These are phyloP conservation scores for Buxus sempervirens DNA, from an alignment of 164 flowering plant species.

Conservation along the genomic window DNA sequence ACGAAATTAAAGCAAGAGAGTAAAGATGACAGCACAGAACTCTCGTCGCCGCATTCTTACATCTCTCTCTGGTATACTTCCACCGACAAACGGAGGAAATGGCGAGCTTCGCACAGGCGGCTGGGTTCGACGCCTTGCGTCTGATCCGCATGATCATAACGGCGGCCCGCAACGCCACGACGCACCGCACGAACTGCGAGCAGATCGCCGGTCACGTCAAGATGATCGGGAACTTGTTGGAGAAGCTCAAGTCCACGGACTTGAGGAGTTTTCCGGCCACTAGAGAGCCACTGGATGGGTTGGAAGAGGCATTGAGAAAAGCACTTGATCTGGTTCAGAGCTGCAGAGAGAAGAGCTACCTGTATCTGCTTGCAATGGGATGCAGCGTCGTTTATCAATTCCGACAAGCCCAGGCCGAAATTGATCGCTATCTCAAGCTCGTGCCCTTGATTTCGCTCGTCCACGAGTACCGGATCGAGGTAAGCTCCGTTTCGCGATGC, in stretches of 20 bases:
- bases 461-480: conserved; percentile 33
- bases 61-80: background rate
- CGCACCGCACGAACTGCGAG: conserved; percentile 41
- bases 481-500: background rate
- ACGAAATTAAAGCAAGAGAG: too few species aligned
- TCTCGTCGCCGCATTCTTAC: too few species aligned
- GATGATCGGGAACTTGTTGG: conserved; percentile 38
- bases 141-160: conserved; percentile 22
- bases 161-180: conserved; percentile 28
- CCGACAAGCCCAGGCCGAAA: conserved; percentile 35
- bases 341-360: conserved; percentile 38
- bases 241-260: conserved; percentile 36
- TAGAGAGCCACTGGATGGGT: conserved; percentile 32
- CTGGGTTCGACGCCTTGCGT: conserved; percentile 27
- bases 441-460: conserved; percentile 38
- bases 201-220: conserved; percentile 35
- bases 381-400: conserved; percentile 47
- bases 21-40: background rate
- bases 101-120: conserved; percentile 15
- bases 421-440: conserved; percentile 36
- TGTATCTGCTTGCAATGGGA: conserved; percentile 51
- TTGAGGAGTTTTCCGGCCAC: conserved; percentile 29
- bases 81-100: background rate
- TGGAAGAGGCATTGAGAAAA: conserved; percentile 34
- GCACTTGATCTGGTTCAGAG: conserved; percentile 29